Evolutionary conservation across 2,329 filamentous ascomycete species (phyloP), one percentile per base, ranked within the genome.

Genomic region (Grosmannia huntii): DNA sequence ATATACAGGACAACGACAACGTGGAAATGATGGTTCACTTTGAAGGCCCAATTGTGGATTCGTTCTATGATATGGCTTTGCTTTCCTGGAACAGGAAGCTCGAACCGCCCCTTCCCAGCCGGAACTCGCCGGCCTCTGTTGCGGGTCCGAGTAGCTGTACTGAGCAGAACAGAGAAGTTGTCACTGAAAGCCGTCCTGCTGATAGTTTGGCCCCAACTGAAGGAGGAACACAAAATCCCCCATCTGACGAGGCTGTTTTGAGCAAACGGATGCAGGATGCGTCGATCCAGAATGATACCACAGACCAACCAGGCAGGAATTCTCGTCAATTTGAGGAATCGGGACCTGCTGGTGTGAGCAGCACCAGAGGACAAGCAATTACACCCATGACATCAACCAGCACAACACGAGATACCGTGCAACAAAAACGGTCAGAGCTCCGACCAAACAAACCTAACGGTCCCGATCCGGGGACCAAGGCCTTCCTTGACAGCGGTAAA

Each of bases 21-120:
- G 60, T 90, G 58, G 88, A 92, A 69, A 90, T 92, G 87, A 84
- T 89, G 79, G 76, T 81, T 3, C 86, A 89, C 58, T 67, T 90
- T 0, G 86, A 91, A 70, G 88, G 88, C 0, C 81, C 86, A 0
- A 87, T 91, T 59, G 87, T 91, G 0, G 85, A 90, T 64, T 82
- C 82, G 1, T 70, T 91, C 27, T 90, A 89, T 66, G 88, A 92
- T 62, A 84, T 84, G 62, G 85, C 85, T 0, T 68, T 90, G 46
- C 76, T 90, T 9, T 86, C 84, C 0, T 92, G 87, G 87, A 75
- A 85, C 62, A 83, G 83, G 60, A 70, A 72, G 1, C 66, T 89
- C 0, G 71, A 82, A 0, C 83, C 85, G 2, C 75, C 80, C 0
- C 67, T 87, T 7, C 84, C 84, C 5, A 78, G 73, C 56, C 68